These are phyloP conservation scores for Pythium oligandrum DNA, from an alignment of 352 stramenopile genomes.

Conservation along the genomic window DNA sequence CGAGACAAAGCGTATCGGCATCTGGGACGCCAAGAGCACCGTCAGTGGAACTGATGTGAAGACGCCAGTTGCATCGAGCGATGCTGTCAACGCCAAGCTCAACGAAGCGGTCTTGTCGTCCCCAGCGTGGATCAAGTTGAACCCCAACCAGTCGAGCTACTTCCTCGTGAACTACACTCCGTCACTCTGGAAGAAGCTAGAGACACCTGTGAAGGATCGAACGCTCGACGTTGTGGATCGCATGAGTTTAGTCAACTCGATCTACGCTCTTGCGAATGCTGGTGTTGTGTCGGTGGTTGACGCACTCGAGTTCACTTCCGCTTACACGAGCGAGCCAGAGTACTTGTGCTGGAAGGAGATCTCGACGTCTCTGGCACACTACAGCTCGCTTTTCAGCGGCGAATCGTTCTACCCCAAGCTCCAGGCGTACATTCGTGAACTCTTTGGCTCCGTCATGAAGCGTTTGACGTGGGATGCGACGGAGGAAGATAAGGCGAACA, in stretches of 20 bases:
- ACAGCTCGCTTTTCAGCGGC: slow-evolving; percentile 43
- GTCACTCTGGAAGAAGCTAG: slow-evolving; percentile 81
- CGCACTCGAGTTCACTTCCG: slow-evolving; percentile 54
- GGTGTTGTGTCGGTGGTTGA: slow-evolving; percentile 41
- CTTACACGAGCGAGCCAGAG: slow-evolving; percentile 53
- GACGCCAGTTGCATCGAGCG: slow-evolving; percentile 53
- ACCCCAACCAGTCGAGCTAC: slow-evolving; percentile 92
- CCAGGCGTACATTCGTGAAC: slow-evolving; percentile 44
- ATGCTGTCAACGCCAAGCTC: slow-evolving; percentile 84
- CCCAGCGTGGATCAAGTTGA: slow-evolving; percentile 93
- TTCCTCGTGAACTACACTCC: slow-evolving; percentile 93
- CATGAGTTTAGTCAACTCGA: slow-evolving; percentile 89
- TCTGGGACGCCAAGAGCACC: slow-evolving; percentile 59
- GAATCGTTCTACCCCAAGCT: slow-evolving; percentile 50
- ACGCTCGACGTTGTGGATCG: slow-evolving; percentile 82
- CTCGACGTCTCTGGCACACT: slow-evolving; percentile 43
- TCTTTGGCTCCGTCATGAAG: slow-evolving; percentile 53
- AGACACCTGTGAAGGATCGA: slow-evolving; percentile 41
- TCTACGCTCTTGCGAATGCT: slow-evolving; percentile 86
- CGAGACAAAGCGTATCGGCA: slow-evolving; percentile 47
- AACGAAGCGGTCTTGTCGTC: slow-evolving; percentile 40
- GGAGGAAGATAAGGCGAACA: slow-evolving; percentile 15
- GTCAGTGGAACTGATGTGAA: not conserved
- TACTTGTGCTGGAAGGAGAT: slow-evolving; percentile 71
- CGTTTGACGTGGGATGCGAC: slow-evolving; percentile 46